phyloP scores from a whole-genome alignment of 495 filamentous ascomycete species.

The Podospora pseudocomata region DNA sequence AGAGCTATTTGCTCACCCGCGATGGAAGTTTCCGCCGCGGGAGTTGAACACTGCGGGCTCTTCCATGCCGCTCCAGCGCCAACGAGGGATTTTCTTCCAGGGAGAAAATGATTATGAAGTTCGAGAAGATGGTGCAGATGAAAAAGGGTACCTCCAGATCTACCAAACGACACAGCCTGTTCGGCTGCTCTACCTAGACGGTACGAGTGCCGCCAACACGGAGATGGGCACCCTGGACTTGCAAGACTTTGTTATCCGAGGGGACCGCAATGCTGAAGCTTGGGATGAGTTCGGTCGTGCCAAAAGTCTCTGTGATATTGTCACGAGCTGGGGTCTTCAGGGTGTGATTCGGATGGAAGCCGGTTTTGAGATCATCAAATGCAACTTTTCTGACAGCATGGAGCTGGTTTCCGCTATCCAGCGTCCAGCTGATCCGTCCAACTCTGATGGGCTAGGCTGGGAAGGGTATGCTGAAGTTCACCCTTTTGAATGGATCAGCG shows the following conservation, averaged over 20 bases:
- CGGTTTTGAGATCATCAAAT: conserved; percentile 69
- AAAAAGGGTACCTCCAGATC: conserved; percentile 41
- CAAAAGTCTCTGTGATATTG: conserved; percentile 47
- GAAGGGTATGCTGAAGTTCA: not conserved
- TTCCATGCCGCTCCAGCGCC: not conserved
- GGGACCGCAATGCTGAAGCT: not conserved
- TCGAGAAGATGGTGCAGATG: not conserved
- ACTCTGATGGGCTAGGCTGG: not conserved
- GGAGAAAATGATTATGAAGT: not conserved
- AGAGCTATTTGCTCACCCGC: conserved; percentile 48
- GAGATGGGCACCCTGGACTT: conserved; percentile 58
- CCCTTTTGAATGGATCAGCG: conserved; percentile 36
- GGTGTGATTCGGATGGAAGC: conserved; percentile 65
- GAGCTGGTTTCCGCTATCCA: conserved; percentile 20
- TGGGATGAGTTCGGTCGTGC: conserved; percentile 46
- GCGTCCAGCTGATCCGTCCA: conserved; percentile 8
- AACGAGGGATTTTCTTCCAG: not conserved
- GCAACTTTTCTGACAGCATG: conserved; percentile 47
- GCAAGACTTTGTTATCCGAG: conserved; percentile 53
- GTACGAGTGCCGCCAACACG: conserved; percentile 57
- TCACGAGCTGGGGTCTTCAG: conserved; percentile 51
- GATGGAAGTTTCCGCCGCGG: conserved; percentile 1
- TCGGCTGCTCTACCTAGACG: conserved; percentile 59
- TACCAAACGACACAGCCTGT: conserved; percentile 49
- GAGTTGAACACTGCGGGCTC: not conserved